Evolutionary conservation across 2,329 filamentous ascomycete species (phyloP), one percentile per base, ranked within the genome.

Genomic region (Phaeoacremonium minimum): DNA sequence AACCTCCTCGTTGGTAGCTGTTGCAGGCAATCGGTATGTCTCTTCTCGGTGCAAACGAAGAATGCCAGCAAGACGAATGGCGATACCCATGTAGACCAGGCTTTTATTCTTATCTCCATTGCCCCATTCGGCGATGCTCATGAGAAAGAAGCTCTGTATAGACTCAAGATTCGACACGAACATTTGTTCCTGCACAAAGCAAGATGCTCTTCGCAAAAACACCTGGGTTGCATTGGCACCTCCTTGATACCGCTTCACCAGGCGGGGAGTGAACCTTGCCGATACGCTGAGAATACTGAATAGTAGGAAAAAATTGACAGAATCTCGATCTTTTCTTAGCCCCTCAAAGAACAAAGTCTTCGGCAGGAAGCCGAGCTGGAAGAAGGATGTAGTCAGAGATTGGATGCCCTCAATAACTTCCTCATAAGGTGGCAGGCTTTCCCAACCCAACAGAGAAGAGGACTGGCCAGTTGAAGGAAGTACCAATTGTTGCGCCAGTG

Each of bases 31-130:
- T 2, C 37, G 29, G 35, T 63, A 64, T 2, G 56, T 53, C 28
- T 63, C 59, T 40, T 64, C 60, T 22, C 56, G 50, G 37, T 63
- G 60, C 3, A 64, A 45, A 32, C 50, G 51, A 4, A 63, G 47
- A 13, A 62, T 46, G 1, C 48, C 53, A 4, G 60, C 58, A 53
- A 64, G 55, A 7, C 56, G 40, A 5, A 63, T 51, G 6, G 60
- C 59, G 22, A 63, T 50, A 12, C 58, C 60, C 60, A 64, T 63
- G 31, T 62, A 48, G 22, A 60, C 58, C 36, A 48, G 44, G 29
- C 52, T 56, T 13, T 52, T 43, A 18, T 57, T 45, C 28, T 47
- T 52, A 22, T 58, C 55, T 7, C 53, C 55, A 20, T 57, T 52
- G 4, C 55, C 58, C 56, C 57, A 60, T 28, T 58, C 49, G 4